These are phyloP conservation scores for Quercus lobata DNA, from an alignment of 331 rosid species.

Conservation along the genomic window DNA sequence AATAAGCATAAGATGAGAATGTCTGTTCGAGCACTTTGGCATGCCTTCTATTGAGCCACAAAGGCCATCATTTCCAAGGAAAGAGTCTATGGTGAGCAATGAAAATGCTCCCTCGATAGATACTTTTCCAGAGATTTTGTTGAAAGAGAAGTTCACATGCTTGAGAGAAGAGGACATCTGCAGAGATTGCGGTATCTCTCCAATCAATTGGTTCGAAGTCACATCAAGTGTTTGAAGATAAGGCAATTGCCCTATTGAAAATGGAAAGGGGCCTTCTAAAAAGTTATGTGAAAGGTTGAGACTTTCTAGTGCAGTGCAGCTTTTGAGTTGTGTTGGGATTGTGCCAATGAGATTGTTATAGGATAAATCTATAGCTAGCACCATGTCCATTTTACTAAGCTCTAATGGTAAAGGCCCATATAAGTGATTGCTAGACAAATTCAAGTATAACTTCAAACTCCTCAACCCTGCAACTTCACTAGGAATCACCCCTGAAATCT, in stretches of 20 bases:
- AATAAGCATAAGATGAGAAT: constrained; percentile 32
- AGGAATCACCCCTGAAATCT: constrained; percentile 68
- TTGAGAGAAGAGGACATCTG: constrained; percentile 58
- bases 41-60: constrained; percentile 75
- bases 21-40: constrained; percentile 51
- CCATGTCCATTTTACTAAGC: constrained; percentile 93
- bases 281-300: constrained; percentile 70
- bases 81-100: constrained; percentile 52
- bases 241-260: constrained; percentile 61
- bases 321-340: constrained; percentile 73
- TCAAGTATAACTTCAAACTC: constrained; percentile 82
- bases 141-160: constrained; percentile 76
- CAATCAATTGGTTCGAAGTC: constrained; percentile 65
- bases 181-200: constrained; percentile 60
- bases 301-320: constrained; percentile 70
- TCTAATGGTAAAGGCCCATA: constrained; percentile 67
- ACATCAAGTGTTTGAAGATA: constrained; percentile 59
- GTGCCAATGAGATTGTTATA: constrained; percentile 62
- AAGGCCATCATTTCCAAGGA: constrained; percentile 49
- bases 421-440: constrained; percentile 63
- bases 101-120: constrained; percentile 67
- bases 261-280: constrained; percentile 64
- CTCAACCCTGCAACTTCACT: constrained; percentile 71
- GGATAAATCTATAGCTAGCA: constrained; percentile 77
- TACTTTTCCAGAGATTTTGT: constrained; percentile 61